Evolutionary conservation across 768 basidiomycete genomes (phyloP).

Genomic region (Cubamyces lactineus): DNA sequence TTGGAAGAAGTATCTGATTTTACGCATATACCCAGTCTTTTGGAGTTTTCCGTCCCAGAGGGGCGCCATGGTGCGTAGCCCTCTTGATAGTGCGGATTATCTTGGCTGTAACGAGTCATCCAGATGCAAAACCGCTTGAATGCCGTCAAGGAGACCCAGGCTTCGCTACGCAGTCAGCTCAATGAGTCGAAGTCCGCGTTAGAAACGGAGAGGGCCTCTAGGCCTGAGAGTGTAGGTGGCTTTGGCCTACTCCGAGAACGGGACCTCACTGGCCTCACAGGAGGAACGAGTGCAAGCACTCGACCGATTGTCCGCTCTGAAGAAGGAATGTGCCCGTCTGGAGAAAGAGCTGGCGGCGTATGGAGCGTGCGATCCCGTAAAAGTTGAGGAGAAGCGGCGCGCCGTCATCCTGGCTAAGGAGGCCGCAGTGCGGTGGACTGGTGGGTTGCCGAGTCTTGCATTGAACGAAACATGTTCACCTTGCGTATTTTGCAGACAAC

Average conservation of each 20-base stretch:
- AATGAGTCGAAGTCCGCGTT: slow-evolving; percentile 51
- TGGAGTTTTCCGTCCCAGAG: slow-evolving; percentile 95
- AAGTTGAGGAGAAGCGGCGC: slow-evolving; percentile 75
- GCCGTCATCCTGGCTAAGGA: slow-evolving; percentile 80
- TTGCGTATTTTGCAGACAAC: slow-evolving; percentile 53
- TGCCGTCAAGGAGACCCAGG: slow-evolving; percentile 50
- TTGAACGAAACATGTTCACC: not conserved
- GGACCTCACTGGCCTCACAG: slow-evolving; percentile 42
- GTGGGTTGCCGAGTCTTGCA: slow-evolving; percentile 52
- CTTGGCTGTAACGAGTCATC: not conserved
- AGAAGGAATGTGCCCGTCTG: slow-evolving; percentile 52
- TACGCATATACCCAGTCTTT: slow-evolving; percentile 63
- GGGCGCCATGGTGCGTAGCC: slow-evolving; percentile 63
- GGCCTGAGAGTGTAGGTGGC: slow-evolving; percentile 58
- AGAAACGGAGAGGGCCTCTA: slow-evolving; percentile 52
- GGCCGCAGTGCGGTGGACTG: slow-evolving; percentile 87
- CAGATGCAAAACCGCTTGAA: slow-evolving; percentile 63
- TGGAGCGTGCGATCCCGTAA: slow-evolving; percentile 82
- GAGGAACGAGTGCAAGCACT: slow-evolving; percentile 57
- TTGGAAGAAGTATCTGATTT: slow-evolving; percentile 8
- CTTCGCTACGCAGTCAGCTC: slow-evolving; percentile 48
- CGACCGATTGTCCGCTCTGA: slow-evolving; percentile 49
- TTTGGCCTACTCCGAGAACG: slow-evolving; percentile 1
- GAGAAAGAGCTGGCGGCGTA: slow-evolving; percentile 76
- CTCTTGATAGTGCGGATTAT: too few species aligned